Evolutionary conservation across 495 filamentous ascomycete species (phyloP).

Genomic region (Zalerion maritima): DNA sequence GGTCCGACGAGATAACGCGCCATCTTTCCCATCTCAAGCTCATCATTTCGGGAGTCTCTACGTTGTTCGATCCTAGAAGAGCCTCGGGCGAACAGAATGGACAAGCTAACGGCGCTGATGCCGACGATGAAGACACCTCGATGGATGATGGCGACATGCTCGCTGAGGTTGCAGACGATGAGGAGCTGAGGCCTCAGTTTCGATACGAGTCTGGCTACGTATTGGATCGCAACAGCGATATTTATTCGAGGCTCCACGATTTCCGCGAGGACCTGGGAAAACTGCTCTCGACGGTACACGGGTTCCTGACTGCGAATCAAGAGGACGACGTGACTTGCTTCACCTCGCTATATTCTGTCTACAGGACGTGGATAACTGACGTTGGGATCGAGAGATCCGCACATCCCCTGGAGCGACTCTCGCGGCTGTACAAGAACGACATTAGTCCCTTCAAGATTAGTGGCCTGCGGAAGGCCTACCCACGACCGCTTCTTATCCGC

Average conservation of each 20-base stretch:
- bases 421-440: slow-evolving; percentile 67
- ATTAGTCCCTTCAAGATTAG: slow-evolving; percentile 86
- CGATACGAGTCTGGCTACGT: slow-evolving; percentile 76
- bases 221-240: slow-evolving; percentile 40
- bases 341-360: slow-evolving; percentile 79
- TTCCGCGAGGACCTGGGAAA: slow-evolving; percentile 68
- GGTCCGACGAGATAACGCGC: slow-evolving; percentile 90
- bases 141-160: slow-evolving; percentile 47
- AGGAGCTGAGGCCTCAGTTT: slow-evolving; percentile 67
- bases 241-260: slow-evolving; percentile 63
- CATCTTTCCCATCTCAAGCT: slow-evolving; percentile 77
- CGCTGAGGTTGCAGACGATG: slow-evolving; percentile 61
- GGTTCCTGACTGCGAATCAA: slow-evolving; percentile 68
- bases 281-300: slow-evolving; percentile 68
- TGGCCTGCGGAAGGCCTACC: slow-evolving; percentile 83
- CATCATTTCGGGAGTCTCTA: slow-evolving; percentile 72
- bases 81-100: slow-evolving; percentile 35
- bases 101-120: slow-evolving; percentile 20
- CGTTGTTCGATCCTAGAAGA: slow-evolving; percentile 69
- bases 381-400: slow-evolving; percentile 92
- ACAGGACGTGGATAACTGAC: slow-evolving; percentile 92
- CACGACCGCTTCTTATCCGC: slow-evolving; percentile 72
- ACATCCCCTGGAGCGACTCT: slow-evolving; percentile 78
- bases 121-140: slow-evolving; percentile 24
- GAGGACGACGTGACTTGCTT: slow-evolving; percentile 95